A percentile compares a stretch with the other conserved stretches of the same genome.
phyloP scores from a whole-genome alignment of 2,329 filamentous ascomycete genomes.

The Pestalotiopsis sp. region DNA sequence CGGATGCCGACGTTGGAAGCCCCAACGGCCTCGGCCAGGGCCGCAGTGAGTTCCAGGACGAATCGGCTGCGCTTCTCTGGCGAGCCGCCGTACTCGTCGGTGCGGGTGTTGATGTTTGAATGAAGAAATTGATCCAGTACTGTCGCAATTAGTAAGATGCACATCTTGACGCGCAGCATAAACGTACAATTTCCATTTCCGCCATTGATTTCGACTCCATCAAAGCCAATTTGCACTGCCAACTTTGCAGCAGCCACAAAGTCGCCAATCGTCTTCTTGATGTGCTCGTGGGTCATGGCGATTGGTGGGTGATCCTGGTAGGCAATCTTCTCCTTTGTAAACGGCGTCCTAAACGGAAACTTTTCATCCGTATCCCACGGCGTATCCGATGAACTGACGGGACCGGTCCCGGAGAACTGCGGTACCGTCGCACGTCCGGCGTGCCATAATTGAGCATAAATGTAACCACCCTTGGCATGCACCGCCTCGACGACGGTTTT shows the following conservation, averaged over 20 bases:
- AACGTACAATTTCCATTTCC: constrained; percentile 21
- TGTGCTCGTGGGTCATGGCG: constrained; percentile 35
- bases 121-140: constrained; percentile 20
- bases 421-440: constrained; percentile 45
- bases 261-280: constrained; percentile 25
- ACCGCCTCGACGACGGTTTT: constrained; percentile 57
- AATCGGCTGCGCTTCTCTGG: constrained; percentile 31
- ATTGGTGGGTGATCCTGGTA: constrained; percentile 35
- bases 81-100: constrained; percentile 31
- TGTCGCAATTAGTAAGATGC: not conserved
- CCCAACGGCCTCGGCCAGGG: constrained; percentile 26
- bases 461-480: constrained; percentile 56
- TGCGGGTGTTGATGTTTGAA: constrained; percentile 27
- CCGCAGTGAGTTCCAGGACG: constrained; percentile 29
- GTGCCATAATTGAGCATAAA: constrained; percentile 62
- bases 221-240: constrained; percentile 43
- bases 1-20: constrained; percentile 26
- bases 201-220: constrained; percentile 42
- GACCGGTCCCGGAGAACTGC: constrained; percentile 16
- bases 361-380: constrained; percentile 21
- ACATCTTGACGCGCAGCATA: not conserved
- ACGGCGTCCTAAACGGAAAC: constrained; percentile 19
- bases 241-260: constrained; percentile 22
- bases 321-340: constrained; percentile 14
- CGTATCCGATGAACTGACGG: constrained; percentile 15